Base-by-base conservation (phyloP, 306 rosid genomes). In the Lotus japonicus region DNA sequence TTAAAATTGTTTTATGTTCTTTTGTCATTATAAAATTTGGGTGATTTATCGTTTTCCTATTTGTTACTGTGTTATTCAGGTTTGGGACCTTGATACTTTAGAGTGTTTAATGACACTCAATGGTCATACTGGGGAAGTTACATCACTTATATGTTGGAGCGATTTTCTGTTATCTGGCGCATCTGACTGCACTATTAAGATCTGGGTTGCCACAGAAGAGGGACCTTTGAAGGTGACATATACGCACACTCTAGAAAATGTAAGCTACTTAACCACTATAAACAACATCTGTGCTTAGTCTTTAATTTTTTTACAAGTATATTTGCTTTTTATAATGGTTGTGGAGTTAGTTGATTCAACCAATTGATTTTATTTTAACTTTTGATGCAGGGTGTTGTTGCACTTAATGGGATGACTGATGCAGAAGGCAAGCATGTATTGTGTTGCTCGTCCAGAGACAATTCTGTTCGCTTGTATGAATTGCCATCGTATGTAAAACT, bases 81-180 rank as follows among this genome's bases (percentile, higher is more conserved):
- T 60, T 11, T 85, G 85, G 85, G 83, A 85, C 45, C 74, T 74
- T 26, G 51, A 77, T 49, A 68, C 78, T 0, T 69, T 85, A 2
- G 71, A 83, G 51, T 79, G 81, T 69, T 51, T 38, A 15, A 75
- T 57, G 73, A 81, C 87, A 23, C 70, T 85, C 6, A 66, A 53
- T 11, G 81, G 50, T 4, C 90, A 88, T 70, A 71, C 66, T 35
- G 68, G 55, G 3, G 48, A 1, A 17, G 82, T 86, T 51, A 86
- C 54, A 36, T 84, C 89, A 21, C 76, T 86, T n/a, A 43, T 80
- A 18, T 86, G 68, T 26, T 83, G 87, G 87, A 81, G 73, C 2
- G 1, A 39, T 2, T 76, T 6, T 49, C 50, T 80, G 60, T 44
- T 81, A 23, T 77, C 85, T 6, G 54, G 85, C 59, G 77, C 82